Percentiles rank a stretch among this genome's conserved stretches.
These are phyloP conservation scores for Choiromyces venosus DNA, from an alignment of 495 filamentous ascomycete species.

Conservation along the genomic window DNA sequence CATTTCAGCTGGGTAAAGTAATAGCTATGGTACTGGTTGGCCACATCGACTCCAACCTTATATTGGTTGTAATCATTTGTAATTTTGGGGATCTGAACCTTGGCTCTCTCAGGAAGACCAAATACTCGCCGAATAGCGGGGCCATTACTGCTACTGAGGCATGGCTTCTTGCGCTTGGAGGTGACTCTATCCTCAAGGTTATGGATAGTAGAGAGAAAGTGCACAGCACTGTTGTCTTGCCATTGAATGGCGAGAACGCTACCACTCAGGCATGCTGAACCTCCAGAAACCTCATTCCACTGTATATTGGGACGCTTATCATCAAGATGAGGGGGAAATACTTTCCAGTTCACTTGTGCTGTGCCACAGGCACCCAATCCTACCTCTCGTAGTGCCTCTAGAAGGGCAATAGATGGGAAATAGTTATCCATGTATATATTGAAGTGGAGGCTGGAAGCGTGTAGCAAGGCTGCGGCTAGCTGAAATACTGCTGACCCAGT, in stretches of 20 bases:
- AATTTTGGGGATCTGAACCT: conserved; percentile 17
- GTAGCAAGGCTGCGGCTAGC: conserved; percentile 3
- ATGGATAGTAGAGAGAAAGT: conserved; percentile 16
- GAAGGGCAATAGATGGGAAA: conserved; percentile 3
- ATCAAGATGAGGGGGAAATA: conserved; percentile 9
- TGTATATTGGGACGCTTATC: conserved; percentile 13
- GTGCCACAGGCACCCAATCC: conserved; percentile 13
- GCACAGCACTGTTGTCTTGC: conserved; percentile 16
- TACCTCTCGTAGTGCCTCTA: neutral
- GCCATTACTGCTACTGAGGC: conserved; percentile 17
- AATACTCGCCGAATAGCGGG: conserved; percentile 19
- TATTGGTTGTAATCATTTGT: conserved; percentile 32
- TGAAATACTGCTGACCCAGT: conserved; percentile 8
- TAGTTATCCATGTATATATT: conserved; percentile 19
- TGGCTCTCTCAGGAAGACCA: conserved; percentile 7
- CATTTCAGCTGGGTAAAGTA: conserved; percentile 30
- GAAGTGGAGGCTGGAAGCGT: neutral
- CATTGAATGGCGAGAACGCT: conserved; percentile 14
- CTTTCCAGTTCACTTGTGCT: neutral
- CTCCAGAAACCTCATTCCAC: conserved; percentile 15
- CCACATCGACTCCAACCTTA: conserved; percentile 33
- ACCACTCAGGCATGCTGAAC: neutral
- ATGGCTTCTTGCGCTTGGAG: neutral
- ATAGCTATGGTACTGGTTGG: conserved; percentile 13
- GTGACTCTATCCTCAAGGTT: neutral